Base-by-base conservation (phyloP, 164 flowering plant species). In the Vitis labrusca region DNA sequence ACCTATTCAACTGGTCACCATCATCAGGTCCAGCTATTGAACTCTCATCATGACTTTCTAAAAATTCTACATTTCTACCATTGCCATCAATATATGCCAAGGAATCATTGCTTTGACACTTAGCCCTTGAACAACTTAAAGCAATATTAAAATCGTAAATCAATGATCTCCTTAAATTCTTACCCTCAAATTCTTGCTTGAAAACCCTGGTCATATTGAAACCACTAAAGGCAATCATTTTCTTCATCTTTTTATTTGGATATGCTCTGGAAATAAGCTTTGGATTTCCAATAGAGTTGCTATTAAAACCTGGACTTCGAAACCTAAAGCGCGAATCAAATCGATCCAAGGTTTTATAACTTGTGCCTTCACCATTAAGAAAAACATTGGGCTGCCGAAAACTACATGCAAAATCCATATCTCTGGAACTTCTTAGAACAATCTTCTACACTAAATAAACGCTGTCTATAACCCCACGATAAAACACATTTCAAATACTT, bases 51-150 rank as follows among this genome's bases (percentile, higher is more conserved):
- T 52, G 30, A 77, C 76, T 66, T 29, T 71, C 84, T 1, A 66
- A 19, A 29, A 71, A 64, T 58, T 86, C 89, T 19, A 73, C 73
- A 73, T 80, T 77, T 16, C 83, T 63, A 59, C 84, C 86, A 70
- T 82, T 85, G 2, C 89, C 90, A 77, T 85, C 83, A 50, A 85
- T 64, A 73, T 79, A 85, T 2, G 85, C 87, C 60, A 89, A 74
- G 54, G 97, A 84, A 80, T 92, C 97, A 79, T 81, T 81, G 50
- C 83, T 66, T 74, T 87, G 91, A 80, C 94, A 89, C 30, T 29
- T 54, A 12, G 67, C 62, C 70, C 55, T 77, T 65, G 10, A 65
- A 64, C 59, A 63, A 65, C 55, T 74, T 81, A 16, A 61, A 9
- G 51, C 59, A 63, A 64, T 72, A 54, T 54, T 71, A n/a, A 65